Evolutionary conservation across 2,329 filamentous ascomycete genomes (phyloP), one percentile per base, ranked within the genome.

Genomic region (Clonostachys solani): DNA sequence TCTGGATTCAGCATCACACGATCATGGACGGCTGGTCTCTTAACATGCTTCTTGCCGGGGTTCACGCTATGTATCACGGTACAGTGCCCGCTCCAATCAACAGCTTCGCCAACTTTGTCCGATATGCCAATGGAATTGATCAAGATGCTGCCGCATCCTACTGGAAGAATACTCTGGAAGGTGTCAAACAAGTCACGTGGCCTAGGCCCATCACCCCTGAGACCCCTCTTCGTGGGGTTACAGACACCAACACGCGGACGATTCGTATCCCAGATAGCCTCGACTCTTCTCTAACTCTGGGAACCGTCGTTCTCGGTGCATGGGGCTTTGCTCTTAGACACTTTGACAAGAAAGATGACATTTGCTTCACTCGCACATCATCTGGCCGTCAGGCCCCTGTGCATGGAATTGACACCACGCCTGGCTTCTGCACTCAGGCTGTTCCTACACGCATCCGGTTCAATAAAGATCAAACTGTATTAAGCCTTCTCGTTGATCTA

Each of bases 261-360:
- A 16, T 37, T 34, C 15, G 44, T 10, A 17, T 50, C 4, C 23
- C 40, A 17, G 12, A 15, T 10, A 9, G 7, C 16, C 16, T n/a
- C 3, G 18, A 37, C 33, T 19, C 46, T 9, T 41, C 52, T 13
- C 46, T 53, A 9, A 58, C 52, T 4, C 46, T 46, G 2, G 52
- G 55, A 10, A 52, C 54, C 3, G 23, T 59, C 12, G 38, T 62
- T 7, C 55, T 54, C 5, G 57, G 58, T 0, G 60, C 61, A 3
- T 64, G 61, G 60, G 61, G 56, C 1, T 16, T 63, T 17, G 40
- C 54, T 9, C 46, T 54, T 6, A 37, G 50, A 5, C 46, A 38
- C 15, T 50, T 63, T 12, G 60, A 66, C 47, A 59, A 60, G 2
- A 57, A 62, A 17, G 48, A 59, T 9, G 65, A 69, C 42, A 60